A percentile compares a stretch with the other conserved stretches of the same genome.
phyloP scores from a whole-genome alignment of 257 asterid genomes.

The Jacaranda mimosifolia region DNA sequence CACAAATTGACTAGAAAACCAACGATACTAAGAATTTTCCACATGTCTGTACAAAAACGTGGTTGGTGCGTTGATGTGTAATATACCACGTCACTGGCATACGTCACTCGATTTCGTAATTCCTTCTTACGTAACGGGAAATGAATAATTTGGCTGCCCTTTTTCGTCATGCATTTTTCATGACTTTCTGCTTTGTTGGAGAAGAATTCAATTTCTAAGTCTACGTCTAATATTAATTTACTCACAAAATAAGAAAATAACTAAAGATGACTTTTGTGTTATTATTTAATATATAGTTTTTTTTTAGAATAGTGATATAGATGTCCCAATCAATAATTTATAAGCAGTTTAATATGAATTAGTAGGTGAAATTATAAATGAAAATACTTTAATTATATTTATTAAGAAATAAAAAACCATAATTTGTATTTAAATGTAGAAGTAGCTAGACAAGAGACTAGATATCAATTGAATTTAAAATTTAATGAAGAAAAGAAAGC shows the following conservation, averaged over 20 bases:
- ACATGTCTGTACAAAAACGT: background rate
- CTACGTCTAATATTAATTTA: background rate
- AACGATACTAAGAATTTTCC: background rate
- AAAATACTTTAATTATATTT: background rate
- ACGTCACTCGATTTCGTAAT: background rate
- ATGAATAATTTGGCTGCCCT: background rate
- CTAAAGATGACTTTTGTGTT: too few relatives aligned
- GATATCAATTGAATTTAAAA: background rate
- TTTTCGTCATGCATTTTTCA: background rate
- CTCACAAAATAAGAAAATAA: too few relatives aligned
- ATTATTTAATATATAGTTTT: too few relatives aligned
- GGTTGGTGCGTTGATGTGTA: background rate
- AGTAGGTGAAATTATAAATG: too few relatives aligned
- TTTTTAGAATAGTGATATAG: too few relatives aligned
- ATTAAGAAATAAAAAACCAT: background rate
- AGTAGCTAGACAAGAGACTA: background rate
- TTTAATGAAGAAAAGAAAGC: too few relatives aligned
- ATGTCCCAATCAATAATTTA: too few relatives aligned
- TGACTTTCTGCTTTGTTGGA: background rate
- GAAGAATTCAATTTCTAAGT: constrained; percentile 12
- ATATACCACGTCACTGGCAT: background rate
- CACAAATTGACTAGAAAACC: background rate
- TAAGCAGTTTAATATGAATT: too few relatives aligned
- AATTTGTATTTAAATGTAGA: background rate
- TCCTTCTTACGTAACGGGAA: background rate